Evolutionary conservation across 1,284 basidiomycete genomes (phyloP).

Genomic region (Leucoagaricus sp.): DNA sequence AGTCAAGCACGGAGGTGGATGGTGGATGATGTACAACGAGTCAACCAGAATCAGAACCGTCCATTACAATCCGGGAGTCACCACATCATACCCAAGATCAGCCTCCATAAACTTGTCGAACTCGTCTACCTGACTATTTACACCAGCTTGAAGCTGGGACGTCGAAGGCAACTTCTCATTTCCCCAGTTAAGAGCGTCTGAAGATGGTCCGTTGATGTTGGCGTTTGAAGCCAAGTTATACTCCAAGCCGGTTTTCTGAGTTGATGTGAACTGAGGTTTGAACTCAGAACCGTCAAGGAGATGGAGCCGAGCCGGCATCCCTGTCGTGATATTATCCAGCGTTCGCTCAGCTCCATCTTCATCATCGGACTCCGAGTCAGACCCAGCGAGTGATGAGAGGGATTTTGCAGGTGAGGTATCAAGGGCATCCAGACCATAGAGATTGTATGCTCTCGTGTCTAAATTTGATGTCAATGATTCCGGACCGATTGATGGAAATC

Average conservation of each 20-base stretch:
- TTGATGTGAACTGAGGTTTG: constrained; percentile 32
- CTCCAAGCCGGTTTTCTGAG: constrained; percentile 22
- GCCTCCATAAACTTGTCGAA: constrained; percentile 33
- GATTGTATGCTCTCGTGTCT: constrained; percentile 6
- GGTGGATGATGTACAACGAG: too few relatives aligned
- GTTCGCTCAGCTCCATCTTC: constrained; percentile 12
- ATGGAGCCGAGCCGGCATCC: neutral
- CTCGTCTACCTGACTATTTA: constrained; percentile 30
- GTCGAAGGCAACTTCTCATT: constrained; percentile 28
- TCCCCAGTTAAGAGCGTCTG: neutral
- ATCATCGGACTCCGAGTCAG: constrained; percentile 26
- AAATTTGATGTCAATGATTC: neutral
- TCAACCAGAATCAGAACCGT: too few relatives aligned
- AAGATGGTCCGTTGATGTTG: neutral
- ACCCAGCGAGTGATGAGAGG: constrained; percentile 30
- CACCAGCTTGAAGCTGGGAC: constrained; percentile 31
- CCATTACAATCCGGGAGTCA: constrained; percentile 13
- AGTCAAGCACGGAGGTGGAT: too few relatives aligned
- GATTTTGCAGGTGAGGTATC: constrained; percentile 27
- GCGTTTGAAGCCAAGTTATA: neutral
- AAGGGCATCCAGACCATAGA: constrained; percentile 12
- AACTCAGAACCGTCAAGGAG: constrained; percentile 20
- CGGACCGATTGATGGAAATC: neutral
- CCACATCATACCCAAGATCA: constrained; percentile 31
- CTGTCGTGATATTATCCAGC: neutral